phyloP scores from a whole-genome alignment of 2,329 filamentous ascomycete genomes.

The Geosmithia putterillii region DNA sequence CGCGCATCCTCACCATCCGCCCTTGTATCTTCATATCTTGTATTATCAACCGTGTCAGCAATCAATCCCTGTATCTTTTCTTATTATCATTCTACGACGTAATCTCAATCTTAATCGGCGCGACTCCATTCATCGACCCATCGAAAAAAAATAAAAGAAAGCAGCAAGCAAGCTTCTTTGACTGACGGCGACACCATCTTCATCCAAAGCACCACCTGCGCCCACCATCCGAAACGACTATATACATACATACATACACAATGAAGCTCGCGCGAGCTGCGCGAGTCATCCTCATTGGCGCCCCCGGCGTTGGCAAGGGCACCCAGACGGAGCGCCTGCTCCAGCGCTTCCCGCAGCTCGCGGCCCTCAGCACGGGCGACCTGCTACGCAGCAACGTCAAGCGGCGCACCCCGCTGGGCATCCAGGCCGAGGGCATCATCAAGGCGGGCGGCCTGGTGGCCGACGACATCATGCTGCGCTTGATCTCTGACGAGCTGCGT shows the following conservation, averaged over 20 bases:
- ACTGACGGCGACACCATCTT: too few relatives aligned
- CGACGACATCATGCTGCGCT: conserved; percentile 79
- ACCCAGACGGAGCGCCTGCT: conserved; percentile 89
- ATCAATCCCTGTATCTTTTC: too few relatives aligned
- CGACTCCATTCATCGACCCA: too few relatives aligned
- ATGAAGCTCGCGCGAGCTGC: conserved; percentile 71
- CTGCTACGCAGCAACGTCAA: conserved; percentile 87
- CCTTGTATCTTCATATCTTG: too few relatives aligned
- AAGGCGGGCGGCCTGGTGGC: conserved; percentile 81
- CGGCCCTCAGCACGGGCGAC: conserved; percentile 88
- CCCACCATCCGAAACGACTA: too few relatives aligned
- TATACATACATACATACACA: too few relatives aligned
- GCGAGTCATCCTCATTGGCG: conserved; percentile 86
- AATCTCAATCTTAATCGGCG: too few relatives aligned
- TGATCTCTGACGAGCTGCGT: conserved; percentile 83
- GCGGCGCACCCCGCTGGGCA: conserved; percentile 72
- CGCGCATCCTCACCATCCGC: too few relatives aligned
- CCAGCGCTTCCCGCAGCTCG: conserved; percentile 74
- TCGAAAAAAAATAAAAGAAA: background rate
- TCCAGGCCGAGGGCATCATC: conserved; percentile 83
- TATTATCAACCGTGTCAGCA: too few relatives aligned
- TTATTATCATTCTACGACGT: too few relatives aligned
- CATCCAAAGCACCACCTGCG: too few relatives aligned
- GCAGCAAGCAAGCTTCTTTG: background rate
- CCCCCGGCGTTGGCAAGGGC: conserved; percentile 93